Percentiles rank a stretch among this genome's conserved stretches.
Conservation (phyloP, 345 rosid species). For the Luvunga scandens region DNA sequence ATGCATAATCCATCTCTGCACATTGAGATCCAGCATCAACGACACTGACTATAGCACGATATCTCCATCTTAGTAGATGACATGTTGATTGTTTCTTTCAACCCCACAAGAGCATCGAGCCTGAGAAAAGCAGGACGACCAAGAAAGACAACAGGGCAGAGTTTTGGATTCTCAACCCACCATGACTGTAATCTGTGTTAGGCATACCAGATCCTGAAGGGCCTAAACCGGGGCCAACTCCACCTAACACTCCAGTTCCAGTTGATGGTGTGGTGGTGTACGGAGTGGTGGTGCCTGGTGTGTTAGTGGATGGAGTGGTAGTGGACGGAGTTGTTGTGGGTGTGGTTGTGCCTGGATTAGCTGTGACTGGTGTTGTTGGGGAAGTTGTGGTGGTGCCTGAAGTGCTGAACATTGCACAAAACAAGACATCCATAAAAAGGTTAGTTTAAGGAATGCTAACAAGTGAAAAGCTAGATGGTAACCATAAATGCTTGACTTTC, state of each 20-base stretch:
- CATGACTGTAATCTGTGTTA: constrained; percentile 39
- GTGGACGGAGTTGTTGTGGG: constrained; percentile 11
- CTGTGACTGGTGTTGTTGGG: constrained; percentile 2
- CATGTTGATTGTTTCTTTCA: constrained; percentile 5
- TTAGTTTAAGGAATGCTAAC: neutral
- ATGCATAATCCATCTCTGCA: constrained; percentile 27
- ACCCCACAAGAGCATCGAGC: constrained; percentile 32
- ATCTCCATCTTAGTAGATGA: neutral
- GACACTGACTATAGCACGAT: constrained; percentile 15
- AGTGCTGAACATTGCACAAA: constrained; percentile 12
- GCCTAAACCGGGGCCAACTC: constrained; percentile 37
- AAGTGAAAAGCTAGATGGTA: neutral
- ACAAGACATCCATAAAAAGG: neutral
- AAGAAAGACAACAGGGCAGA: neutral
- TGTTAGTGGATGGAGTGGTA: constrained; percentile 26
- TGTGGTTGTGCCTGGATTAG: constrained; percentile 8
- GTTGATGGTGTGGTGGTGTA: constrained; percentile 44
- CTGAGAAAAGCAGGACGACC: constrained; percentile 16
- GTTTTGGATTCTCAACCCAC: constrained; percentile 23
- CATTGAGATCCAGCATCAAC: constrained; percentile 21
- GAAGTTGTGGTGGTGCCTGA: constrained; percentile 23
- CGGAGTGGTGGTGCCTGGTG: constrained; percentile 32
- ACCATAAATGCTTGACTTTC: neutral
- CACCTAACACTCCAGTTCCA: constrained; percentile 54
- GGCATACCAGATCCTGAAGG: constrained; percentile 39